Base-by-base conservation (phyloP, 805 yeast species). In the Metschnikowia cubensis region DNA sequence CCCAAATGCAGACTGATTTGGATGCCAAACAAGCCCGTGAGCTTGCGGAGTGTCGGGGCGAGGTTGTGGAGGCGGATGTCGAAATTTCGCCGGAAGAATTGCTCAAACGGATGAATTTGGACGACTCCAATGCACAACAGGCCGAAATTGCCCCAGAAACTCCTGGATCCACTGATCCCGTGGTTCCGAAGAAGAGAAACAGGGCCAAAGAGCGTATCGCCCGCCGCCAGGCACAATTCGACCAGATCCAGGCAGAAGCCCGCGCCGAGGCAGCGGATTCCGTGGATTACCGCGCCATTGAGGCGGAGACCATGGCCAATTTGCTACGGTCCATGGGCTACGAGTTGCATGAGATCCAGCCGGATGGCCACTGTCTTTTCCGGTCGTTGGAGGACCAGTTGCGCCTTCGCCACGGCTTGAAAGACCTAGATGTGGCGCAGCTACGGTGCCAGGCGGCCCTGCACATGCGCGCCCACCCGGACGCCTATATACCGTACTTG, bases 321-420 rank as follows among this genome's bases (percentile, higher is more conserved):
- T 61, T 85, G 25, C 80, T 94, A 52, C 57, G 62, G 1, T 49
- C 76, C 22, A 71, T 76, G 32, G 69, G 75, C 4, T 69, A 89
- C n/a, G 61, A 55, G 18, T 83, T 84, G 55, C 68, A 75, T 53
- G 96, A 90, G 56, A 87, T 90, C 42, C 73, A 77, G 52, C 96
- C 98, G 0, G 98, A 92, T 66, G 99, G 98, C 0, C 92, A 92
- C 65, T 94, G 99, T 74, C 70, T 92, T 32, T 94, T 89, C 72
- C 87, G 92, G 3, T 85, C 96, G 0, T 77, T 92, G 17, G 74
- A 84, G 20, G 96, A 92, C 63, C 98, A 92, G 62, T 68, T 92
- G 53, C 56, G 62, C 42, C 50, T 60, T 3, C 78, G 96, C 20
- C 88, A 80, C 31, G 41, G 41, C 15, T 55, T 67, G 6, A 32